Conservation (phyloP, 192 early-diverging fungal species). For the Linderina pennispora region DNA sequence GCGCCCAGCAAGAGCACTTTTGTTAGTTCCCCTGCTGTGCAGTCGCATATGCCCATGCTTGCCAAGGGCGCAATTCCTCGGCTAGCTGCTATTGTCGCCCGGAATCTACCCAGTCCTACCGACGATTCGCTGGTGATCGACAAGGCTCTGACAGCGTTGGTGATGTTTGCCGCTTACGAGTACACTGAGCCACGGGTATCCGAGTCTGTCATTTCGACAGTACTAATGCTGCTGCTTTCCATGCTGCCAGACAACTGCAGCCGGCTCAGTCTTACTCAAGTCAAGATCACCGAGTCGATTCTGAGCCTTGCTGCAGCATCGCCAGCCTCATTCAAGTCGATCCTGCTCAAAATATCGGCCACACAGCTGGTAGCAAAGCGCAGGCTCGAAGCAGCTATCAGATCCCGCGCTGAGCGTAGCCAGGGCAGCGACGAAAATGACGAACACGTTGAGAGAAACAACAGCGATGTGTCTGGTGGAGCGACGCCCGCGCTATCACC, state of each 20-base stretch:
- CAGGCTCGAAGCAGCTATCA: conserved; percentile 18
- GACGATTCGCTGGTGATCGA: not conserved
- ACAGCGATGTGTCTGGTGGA: not conserved
- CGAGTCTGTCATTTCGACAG: conserved; percentile 11
- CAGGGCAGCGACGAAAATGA: not conserved
- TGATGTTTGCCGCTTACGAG: conserved; percentile 5
- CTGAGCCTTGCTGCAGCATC: conserved; percentile 12
- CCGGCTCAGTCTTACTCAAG: not conserved
- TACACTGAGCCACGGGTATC: not conserved
- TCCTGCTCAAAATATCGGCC: conserved; percentile 15
- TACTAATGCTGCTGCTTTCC: conserved; percentile 31
- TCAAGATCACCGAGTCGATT: conserved; percentile 12
- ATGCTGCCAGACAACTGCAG: conserved; percentile 9
- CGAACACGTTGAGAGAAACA: not conserved
- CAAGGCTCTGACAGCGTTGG: not conserved
- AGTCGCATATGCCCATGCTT: not conserved
- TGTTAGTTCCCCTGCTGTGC: not conserved
- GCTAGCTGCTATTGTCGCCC: too few relatives aligned
- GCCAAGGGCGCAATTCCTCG: too few relatives aligned
- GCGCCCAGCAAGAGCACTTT: not conserved
- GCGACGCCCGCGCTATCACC: not conserved
- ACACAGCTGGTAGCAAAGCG: conserved; percentile 20
- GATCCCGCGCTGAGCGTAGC: conserved; percentile 5
- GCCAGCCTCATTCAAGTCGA: conserved; percentile 9
- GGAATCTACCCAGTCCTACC: too few relatives aligned